Base-by-base conservation (phyloP, 257 asterid species). In the Apocynum venetum region DNA sequence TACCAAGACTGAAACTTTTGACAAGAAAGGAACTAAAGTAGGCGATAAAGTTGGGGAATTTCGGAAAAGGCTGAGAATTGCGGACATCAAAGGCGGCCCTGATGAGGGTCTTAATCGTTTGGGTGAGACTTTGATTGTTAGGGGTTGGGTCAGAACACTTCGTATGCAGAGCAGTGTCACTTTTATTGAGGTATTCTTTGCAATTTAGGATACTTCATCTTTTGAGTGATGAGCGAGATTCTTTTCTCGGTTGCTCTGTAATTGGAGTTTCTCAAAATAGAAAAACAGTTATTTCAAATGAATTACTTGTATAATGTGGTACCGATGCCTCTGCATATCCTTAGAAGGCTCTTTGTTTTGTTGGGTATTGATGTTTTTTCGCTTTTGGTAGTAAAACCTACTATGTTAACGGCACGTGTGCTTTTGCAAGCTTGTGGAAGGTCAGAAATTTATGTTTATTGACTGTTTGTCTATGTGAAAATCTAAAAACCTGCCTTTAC, bases 101-200 rank as follows among this genome's bases (percentile, higher is more conserved):
- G 95, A 91, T 66, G 90, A 91, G 80, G 98, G 97, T 4, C 79
- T 96, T 86, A 74, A 84, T 72, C 84, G 87, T 53, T 76, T 96
- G 82, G 97, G 96, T 11, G 89, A 90, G 86, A 88, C 83, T 79
- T 85, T 90, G 57, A 96, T 90, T 68, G 89, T 96, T 53, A 89
- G 83, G 82, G 98, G 99, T 41, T 96, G 99, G 99, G 97, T 96
- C 72, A 85, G 98, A 66, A 96, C 99, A 12, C 84, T 91, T 65
- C 87, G 98, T 81, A 88, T 77, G 69, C 99, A 96, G 92, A 96
- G 98, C 75, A 91, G 86, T 79, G 89, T 96, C 64, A 88, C 93
- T 31, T 93, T 93, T 81, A 91, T 96, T 44, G 98, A 96, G 91
- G 99, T 93, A 79, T 40, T 49, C 15, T 38, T 35, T 35, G 43